These are phyloP conservation scores for Rhizoclosmatium hyalinum DNA, from an alignment of 371 early-diverging fungal genomes.

Conservation along the genomic window DNA sequence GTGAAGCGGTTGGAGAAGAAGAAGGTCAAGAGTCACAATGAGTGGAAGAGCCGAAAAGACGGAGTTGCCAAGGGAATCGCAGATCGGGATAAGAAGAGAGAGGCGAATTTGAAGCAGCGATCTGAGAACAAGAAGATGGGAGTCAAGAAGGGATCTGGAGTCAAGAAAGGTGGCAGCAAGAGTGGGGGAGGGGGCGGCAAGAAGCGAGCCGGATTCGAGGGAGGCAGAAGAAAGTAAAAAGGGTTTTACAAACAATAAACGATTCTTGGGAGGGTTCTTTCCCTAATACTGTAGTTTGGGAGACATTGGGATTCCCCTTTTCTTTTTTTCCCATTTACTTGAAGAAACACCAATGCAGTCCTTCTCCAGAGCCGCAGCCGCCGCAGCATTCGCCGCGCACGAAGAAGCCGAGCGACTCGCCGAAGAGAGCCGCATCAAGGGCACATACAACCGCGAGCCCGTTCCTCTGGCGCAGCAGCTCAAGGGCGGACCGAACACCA, in stretches of 20 bases:
- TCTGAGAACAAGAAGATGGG: constrained; percentile 78
- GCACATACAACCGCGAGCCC: constrained; percentile 9
- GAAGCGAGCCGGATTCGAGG: constrained; percentile 49
- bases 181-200: not conserved
- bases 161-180: constrained; percentile 18
- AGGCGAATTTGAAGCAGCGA: constrained; percentile 77
- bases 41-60: constrained; percentile 83
- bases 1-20: constrained; percentile 82
- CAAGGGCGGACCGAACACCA: not conserved
- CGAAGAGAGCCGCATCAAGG: constrained; percentile 22
- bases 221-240: constrained; percentile 41
- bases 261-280: no score
- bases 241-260: no score
- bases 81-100: constrained; percentile 75
- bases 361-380: constrained; percentile 22
- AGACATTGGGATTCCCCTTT: not conserved
- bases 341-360: not conserved
- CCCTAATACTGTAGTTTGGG: not conserved
- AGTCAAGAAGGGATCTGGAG: constrained; percentile 69
- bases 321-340: constrained; percentile 3
- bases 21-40: constrained; percentile 82
- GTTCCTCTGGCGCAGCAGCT: not conserved
- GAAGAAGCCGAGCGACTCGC: constrained; percentile 15
- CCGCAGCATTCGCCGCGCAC: constrained; percentile 19
- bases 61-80: constrained; percentile 69